phyloP scores from a whole-genome alignment of 2,329 filamentous ascomycete species.

The Trichoderma breve region DNA sequence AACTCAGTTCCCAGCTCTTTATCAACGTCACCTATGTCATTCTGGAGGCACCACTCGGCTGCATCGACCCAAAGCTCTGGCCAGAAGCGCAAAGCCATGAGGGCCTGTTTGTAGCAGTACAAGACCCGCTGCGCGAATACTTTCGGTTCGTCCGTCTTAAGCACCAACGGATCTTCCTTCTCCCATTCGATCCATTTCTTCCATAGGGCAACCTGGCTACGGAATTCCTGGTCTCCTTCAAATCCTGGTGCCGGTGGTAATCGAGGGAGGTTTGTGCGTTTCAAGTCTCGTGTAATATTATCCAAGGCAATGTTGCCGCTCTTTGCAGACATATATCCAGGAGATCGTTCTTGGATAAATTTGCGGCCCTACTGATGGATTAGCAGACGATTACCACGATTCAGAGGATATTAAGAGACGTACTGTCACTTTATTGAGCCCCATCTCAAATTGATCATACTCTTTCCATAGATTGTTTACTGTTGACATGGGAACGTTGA shows the following conservation, averaged over 20 bases:
- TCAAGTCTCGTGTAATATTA: slow-evolving; percentile 75
- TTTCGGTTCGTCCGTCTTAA: slow-evolving; percentile 76
- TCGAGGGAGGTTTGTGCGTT: slow-evolving; percentile 73
- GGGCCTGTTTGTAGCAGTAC: slow-evolving; percentile 88
- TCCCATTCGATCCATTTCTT: slow-evolving; percentile 95
- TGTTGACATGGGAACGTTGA: slow-evolving; percentile 79
- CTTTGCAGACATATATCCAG: slow-evolving; percentile 93
- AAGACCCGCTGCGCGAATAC: slow-evolving; percentile 76
- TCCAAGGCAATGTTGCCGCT: slow-evolving; percentile 88
- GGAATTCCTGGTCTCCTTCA: slow-evolving; percentile 81
- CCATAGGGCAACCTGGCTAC: slow-evolving; percentile 83
- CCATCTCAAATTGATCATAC: slow-evolving; percentile 95
- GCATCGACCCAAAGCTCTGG: slow-evolving; percentile 95
- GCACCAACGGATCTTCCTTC: slow-evolving; percentile 83
- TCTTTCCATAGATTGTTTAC: slow-evolving; percentile 92
- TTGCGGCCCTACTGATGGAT: slow-evolving; percentile 70
- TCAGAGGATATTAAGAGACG: slow-evolving; percentile 29
- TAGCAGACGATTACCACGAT: slow-evolving; percentile 19
- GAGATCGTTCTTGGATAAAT: slow-evolving; percentile 88
- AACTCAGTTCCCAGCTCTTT: slow-evolving; percentile 68
- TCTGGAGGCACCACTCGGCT: slow-evolving; percentile 86
- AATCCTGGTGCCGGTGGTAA: slow-evolving; percentile 83
- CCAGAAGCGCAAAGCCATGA: slow-evolving; percentile 93
- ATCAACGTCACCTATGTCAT: slow-evolving; percentile 63
- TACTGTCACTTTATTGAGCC: slow-evolving; percentile 87